Percentiles rank a stretch among this genome's conserved stretches.
These are phyloP conservation scores for Avena atlantica DNA, from an alignment of 176 grass and related monocot genomes.

Conservation along the genomic window DNA sequence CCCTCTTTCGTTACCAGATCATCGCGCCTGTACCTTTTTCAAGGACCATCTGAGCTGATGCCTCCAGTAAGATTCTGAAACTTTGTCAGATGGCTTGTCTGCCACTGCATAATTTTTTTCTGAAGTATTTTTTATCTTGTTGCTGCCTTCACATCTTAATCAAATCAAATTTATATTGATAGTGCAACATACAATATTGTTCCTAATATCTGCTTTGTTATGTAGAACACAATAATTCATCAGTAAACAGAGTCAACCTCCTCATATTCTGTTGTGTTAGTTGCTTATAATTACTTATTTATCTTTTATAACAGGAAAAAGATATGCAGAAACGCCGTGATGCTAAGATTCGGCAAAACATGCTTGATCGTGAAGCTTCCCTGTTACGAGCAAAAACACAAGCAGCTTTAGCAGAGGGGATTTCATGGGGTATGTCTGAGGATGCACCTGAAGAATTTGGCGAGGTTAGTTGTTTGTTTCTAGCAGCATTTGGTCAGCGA, in stretches of 20 bases:
- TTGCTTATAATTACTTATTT: slow-evolving; percentile 38
- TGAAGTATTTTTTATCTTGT: slow-evolving; percentile 20
- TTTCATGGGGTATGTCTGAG: slow-evolving; percentile 96
- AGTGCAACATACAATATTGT: slow-evolving; percentile 10
- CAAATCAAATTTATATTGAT: background rate
- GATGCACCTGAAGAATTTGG: slow-evolving; percentile 82
- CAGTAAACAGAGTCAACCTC: background rate
- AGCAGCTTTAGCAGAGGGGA: slow-evolving; percentile 86
- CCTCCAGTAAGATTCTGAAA: slow-evolving; percentile 77
- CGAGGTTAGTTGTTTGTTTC: slow-evolving; percentile 59
- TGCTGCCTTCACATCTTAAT: background rate
- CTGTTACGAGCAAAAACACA: slow-evolving; percentile 82
- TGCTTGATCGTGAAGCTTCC: slow-evolving; percentile 85
- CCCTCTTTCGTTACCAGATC: slow-evolving; percentile 57
- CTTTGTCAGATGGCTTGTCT: slow-evolving; percentile 13
- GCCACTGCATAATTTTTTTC: slow-evolving; percentile 16
- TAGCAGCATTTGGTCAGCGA: background rate
- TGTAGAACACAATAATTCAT: slow-evolving; percentile 21
- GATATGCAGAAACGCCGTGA: slow-evolving; percentile 84
- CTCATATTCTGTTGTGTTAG: slow-evolving; percentile 25
- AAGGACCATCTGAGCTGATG: slow-evolving; percentile 95
- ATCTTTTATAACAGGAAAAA: slow-evolving; percentile 65
- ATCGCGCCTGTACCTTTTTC: slow-evolving; percentile 85
- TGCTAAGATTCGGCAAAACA: slow-evolving; percentile 71
- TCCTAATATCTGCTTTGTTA: slow-evolving; percentile 14